Evolutionary conservation across 2,329 filamentous ascomycete species (phyloP), one percentile per base, ranked within the genome.

Genomic region (Cephalotrichum gorgonifer): DNA sequence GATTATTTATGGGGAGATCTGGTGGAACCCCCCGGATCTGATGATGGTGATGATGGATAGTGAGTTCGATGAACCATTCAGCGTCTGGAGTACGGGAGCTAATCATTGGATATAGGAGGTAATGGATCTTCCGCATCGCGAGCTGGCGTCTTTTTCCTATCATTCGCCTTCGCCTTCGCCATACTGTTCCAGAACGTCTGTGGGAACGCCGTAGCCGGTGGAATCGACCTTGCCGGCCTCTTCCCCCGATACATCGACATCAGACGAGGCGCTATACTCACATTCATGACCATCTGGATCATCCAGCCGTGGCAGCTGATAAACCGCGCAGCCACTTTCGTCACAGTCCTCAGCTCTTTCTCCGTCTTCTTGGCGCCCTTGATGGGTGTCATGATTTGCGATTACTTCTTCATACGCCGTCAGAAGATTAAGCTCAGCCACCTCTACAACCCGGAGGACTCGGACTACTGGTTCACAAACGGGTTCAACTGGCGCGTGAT

Each of bases 401-500:
- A 62, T 44, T 62, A 60, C 52, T 63, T 55, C 41, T 17, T 60
- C 20, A 39, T 62, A n/a, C 64, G 66, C 6, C 57, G 58, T 2
- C 59, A 62, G 45, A 62, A 62, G 47, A 57, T 69, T 44, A 62
- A 66, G 51, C 54, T 69, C 25, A 62, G 60, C 11, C 64, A 67
- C 41, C 51, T 70, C 9, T 70, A 70, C 52, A 54, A 57, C 8
- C 54, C 53, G 5, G 56, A 63, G 17, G 64, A 62, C 2, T 63
- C 64, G 12, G 33, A 38, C 33, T 71, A 70, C 52, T 67, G 63
- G 57, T 68, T 63, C 54, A 52, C 53, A 2, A 50, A 59, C 14
- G 65, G 66, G 14, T 49, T 63, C 44, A 67, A 68, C 52, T 64
- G 58, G 60, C 58, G 66, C 22, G 64, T 62, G 1, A 59, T 62